Evolutionary conservation across 805 yeast species (phyloP), one percentile per base, ranked within the genome.

Genomic region (Blastobotrys parvus): DNA sequence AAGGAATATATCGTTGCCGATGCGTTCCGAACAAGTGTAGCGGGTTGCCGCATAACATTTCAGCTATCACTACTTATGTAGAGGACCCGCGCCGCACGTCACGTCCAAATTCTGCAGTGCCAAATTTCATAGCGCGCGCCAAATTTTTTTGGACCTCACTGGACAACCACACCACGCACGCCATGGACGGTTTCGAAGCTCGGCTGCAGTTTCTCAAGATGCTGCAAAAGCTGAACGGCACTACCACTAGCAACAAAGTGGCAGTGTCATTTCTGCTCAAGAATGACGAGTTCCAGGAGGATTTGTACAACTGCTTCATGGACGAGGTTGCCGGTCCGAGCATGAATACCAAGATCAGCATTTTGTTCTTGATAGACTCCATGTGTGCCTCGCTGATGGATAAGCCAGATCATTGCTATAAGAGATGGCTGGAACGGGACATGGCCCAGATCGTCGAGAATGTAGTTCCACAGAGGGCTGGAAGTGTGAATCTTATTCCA

Each of bases 161-260:
- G n/a, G n/a, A n/a, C n/a, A 25, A 7, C 7, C 35, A 31, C 35
- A 31, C 35, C n/a, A 31, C 35, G 13, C 35, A 7, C 13, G 29
- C 39, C 13, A 86, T 89, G 94, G 96, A 89, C 58, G 80, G 95
- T 1, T 85, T 90, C 60, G 95, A 86, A 56, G 88, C 89, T 3
- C 73, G 90, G 45, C 65, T 86, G 37, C 82, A 82, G 60, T 81
- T 89, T 54, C 70, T 77, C 4, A 84, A 79, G 52, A 74, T 78
- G 35, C 68, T 89, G 43, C 72, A 78, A 51, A 60, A 70, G 4
- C 64, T 90, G 34, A 79, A 77, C 35, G 89, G 95, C 0, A 72
- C 87, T 1, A 45, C 50, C 1, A 44, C 54, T 11, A 49, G 56
- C 10, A 58, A 58, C 29, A 59, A 60, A 22, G 40, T 30, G 2